Percentiles rank a stretch among this genome's conserved stretches.
phyloP scores from a whole-genome alignment of 225 moss, liverwort and hornwort genomes.

The Lunularia cruciata region DNA sequence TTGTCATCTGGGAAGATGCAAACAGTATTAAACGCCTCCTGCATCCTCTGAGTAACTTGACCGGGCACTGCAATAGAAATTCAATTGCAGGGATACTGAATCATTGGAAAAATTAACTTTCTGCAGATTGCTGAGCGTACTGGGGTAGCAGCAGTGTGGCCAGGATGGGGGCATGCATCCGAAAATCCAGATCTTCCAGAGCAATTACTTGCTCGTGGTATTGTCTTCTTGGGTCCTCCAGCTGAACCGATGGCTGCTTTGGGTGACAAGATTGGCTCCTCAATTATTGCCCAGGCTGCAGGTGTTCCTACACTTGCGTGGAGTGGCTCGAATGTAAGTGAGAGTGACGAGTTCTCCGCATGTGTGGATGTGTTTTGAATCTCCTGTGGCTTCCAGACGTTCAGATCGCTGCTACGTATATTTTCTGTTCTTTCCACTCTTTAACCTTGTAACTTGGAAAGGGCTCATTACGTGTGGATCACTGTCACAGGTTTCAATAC shows the following conservation, averaged over 20 bases:
- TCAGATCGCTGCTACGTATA: too few relatives aligned
- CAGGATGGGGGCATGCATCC: conserved; percentile 98
- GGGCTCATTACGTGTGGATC: neutral
- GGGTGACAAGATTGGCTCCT: conserved; percentile 96
- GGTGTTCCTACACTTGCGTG: conserved; percentile 94
- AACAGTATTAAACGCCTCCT: too few relatives aligned
- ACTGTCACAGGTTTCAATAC: conserved; percentile 62
- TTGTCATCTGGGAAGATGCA: too few relatives aligned
- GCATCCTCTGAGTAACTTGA: too few relatives aligned
- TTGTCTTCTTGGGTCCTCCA: conserved; percentile 89
- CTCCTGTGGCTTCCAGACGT: too few relatives aligned
- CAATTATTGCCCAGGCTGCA: conserved; percentile 93
- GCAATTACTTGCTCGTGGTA: conserved; percentile 65
- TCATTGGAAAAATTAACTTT: too few relatives aligned
- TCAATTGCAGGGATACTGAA: too few relatives aligned
- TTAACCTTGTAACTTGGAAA: neutral
- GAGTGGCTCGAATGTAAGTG: conserved; percentile 87
- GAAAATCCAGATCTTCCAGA: conserved; percentile 91
- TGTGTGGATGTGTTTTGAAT: neutral
- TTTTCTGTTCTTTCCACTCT: too few relatives aligned
- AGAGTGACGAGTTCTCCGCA: neutral
- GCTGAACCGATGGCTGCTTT: conserved; percentile 94
- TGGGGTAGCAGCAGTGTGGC: conserved; percentile 96
- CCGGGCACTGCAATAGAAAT: too few relatives aligned
- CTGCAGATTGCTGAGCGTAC: conserved; percentile 91